Evolutionary conservation across 2,329 filamentous ascomycete species (phyloP), one percentile per base, ranked within the genome.

Genomic region (Scytalidium lignicola): DNA sequence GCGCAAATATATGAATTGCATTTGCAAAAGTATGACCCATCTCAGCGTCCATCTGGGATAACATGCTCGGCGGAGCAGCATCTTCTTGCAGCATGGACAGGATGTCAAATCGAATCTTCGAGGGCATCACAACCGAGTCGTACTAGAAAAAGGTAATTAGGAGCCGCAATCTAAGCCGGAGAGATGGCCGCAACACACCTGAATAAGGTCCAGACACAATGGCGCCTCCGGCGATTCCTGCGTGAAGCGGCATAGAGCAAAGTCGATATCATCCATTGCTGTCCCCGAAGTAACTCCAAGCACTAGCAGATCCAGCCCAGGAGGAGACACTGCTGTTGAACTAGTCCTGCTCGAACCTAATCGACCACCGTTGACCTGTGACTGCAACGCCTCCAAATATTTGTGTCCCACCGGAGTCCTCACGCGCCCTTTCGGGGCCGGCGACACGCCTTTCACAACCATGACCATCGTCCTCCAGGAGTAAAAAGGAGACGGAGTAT

Each of bases 261-360:
- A 63, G 43, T 65, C 62, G 48, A 65, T 63, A 39, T 64, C 62
- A 45, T 62, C 57, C 61, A 65, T 65, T 19, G 61, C 57, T 22
- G 61, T 62, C 2, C 62, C 62, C 44, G 57, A 60, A 6, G 60
- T 63, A 10, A 65, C 51, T 5, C 62, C 62, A 9, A 65, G 54
- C 26, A 65, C 57, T 50, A 61, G 46, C n/a, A 65, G 46, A 51
- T 58, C 53, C 51, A 65, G 46, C 1, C 59, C 59, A 9, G 54
- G 52, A 8, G 52, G 44, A n/a, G 58, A 51, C 10, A 56, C 55
- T n/a, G 52, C 44, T 4, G 58, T 57, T 13, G 48, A 40, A 20
- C 20, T 56, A 10, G 61, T 58, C 20, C 45, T 51, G 29, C 54
- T 51, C 4, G 56, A 58, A 20, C 51, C 54, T 21, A 13, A 37